These are phyloP conservation scores for Pezizomycotina sp. DNA, from an alignment of 2,329 filamentous ascomycete species.

Conservation along the genomic window DNA sequence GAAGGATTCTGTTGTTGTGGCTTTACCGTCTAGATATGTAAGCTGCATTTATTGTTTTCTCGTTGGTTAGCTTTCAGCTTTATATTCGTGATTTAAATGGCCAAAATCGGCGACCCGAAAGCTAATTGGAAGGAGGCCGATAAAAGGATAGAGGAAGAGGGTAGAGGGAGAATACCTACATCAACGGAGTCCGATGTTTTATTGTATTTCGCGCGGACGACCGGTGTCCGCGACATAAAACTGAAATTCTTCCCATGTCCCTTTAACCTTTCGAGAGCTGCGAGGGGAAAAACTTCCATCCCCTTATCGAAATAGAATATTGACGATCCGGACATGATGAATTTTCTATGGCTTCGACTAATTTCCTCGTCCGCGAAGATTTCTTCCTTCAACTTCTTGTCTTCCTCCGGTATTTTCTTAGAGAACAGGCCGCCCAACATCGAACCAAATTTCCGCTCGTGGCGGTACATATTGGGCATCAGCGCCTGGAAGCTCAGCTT, in stretches of 20 bases:
- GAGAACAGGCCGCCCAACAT: constrained; percentile 27
- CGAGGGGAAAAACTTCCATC: constrained; percentile 44
- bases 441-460: constrained; percentile 29
- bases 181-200: constrained; percentile 29
- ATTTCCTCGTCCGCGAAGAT: constrained; percentile 20
- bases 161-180: constrained; percentile 28
- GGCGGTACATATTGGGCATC: constrained; percentile 21
- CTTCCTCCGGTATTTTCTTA: constrained; percentile 24
- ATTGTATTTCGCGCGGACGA: constrained; percentile 35
- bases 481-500: constrained; percentile 50
- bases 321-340: constrained; percentile 27
- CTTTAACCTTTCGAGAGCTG: constrained; percentile 38
- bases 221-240: constrained; percentile 36
- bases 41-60: too few relatives aligned
- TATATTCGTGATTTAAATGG: too few relatives aligned
- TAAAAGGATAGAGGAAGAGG: constrained; percentile 1
- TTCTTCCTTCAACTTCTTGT: constrained; percentile 18
- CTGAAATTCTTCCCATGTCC: constrained; percentile 42
- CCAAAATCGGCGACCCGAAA: too few relatives aligned
- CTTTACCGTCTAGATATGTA: too few relatives aligned
- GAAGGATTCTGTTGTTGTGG: too few relatives aligned
- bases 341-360: too few relatives aligned
- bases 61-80: too few relatives aligned
- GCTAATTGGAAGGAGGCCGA: too few relatives aligned
- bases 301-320: constrained; percentile 41